Base-by-base conservation (phyloP, 352 stramenopile genomes). In the Aphanomyces euteiches region DNA sequence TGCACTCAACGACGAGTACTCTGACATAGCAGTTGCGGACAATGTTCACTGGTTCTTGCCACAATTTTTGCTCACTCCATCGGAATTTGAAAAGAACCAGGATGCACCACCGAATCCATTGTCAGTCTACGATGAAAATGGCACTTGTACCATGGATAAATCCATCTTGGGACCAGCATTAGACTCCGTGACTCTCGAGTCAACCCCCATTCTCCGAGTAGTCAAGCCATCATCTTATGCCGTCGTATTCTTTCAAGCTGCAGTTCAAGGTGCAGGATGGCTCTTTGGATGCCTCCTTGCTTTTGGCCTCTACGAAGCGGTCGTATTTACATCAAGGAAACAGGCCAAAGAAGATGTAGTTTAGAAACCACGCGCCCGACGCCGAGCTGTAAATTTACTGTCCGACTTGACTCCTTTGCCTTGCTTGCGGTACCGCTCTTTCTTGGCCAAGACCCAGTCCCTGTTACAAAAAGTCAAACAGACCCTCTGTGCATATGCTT, bases 381-480 rank as follows among this genome's bases (percentile, higher is more conserved):
- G 97, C 77, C 98, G 82, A 12, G 93, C 98, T 17, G 97, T 99
- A 79, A 98, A 99, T 77, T 99, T 99, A 67, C 92, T 98, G 85
- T 99, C 97, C 38, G 81, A 79, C 77, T 97, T 96, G 67, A 98
- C 95, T 58, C 98, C 92, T 79, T 99, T 98, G 74, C 98, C 98
- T 79, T 99, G 96, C 76, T 97, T 96, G 66, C 96, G 85, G 75
- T 99, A 97, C 48, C 90, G 92, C 58, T 98, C 95, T 78, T 99
- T 99, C 84, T 99, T 99, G 45, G 96, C 87, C 41, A 98, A 68
- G 73, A 99, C 96, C 96, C 97, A 99, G 80, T 99, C 96, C 78
- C 84, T 92, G 56, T 79, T 34, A 66, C 39, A 58, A 17, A 58
- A 13, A 58, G 13, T n/a, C 45, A 53, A 19, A 15, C 45, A 28